Base-by-base conservation (phyloP, 805 yeast genomes). In the Candida manassasensis region DNA sequence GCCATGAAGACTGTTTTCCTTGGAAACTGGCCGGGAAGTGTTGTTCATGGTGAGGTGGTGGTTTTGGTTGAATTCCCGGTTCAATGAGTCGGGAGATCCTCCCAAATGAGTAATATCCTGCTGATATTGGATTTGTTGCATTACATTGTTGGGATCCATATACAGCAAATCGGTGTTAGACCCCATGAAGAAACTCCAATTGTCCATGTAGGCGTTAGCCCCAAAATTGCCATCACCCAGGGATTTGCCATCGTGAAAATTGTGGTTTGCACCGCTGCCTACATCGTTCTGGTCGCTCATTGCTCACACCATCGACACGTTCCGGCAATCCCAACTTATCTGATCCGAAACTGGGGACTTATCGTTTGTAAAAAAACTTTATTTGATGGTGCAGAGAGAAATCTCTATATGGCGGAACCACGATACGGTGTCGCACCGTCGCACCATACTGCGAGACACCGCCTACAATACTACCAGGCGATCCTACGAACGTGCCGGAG, bases 61-160 rank as follows among this genome's bases (percentile, higher is more conserved):
- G 12, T 24, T 24, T 6, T n/a, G 8, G 12, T 6, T 6, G 27
- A 24, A 24, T 11, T 24, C 27, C 12, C 7, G 12, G 14, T n/a
- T 6, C 27, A 8, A n/a, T 11, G 9, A 11, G 6, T 11, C 27
- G 7, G 27, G 27, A 24, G 13, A 8, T 7, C 12, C 6, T 6
- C 6, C 12, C 17, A 30, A n/a, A 30, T 27, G 29, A 13, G 19
- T 30, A 11, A 30, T 30, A 21, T 30, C 33, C 15, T 30, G 33
- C 26, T 30, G 33, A 16, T 30, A 30, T 12, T 30, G 33, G 16
- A 30, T 30, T 12, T 30, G 33, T 18, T 19, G 33, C 5, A 30
- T 30, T 8, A 30, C 33, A 21, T 30, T 21, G 17, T 21, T 21
- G 10, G 33, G 33, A 30, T 30, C 33, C 33, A 30, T 30, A 13